Evolutionary conservation across 2,329 filamentous ascomycete genomes (phyloP).

Genomic region (Colletotrichum liaoningense): DNA sequence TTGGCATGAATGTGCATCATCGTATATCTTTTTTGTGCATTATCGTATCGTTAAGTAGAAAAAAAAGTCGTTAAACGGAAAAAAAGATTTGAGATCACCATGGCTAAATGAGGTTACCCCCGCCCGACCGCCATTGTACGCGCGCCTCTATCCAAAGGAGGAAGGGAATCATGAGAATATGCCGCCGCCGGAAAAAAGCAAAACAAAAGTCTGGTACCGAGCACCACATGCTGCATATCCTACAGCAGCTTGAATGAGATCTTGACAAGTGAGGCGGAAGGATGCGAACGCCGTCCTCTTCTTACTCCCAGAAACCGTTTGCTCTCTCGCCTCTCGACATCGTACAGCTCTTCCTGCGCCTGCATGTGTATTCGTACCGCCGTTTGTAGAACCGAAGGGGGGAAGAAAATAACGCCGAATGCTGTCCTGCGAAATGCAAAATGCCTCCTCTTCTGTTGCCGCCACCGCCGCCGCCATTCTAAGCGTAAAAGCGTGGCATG

Average conservation of each 20-base stretch:
- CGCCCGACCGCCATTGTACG: constrained; percentile 7
- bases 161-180: constrained; percentile 26
- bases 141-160: constrained; percentile 4
- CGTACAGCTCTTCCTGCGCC: constrained; percentile 20
- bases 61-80: neutral
- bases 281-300: constrained; percentile 4
- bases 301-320: constrained; percentile 1
- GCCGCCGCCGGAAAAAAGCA: constrained; percentile 1
- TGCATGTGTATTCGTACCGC: neutral
- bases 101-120: neutral
- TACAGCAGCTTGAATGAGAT: constrained; percentile 14
- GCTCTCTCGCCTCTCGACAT: constrained; percentile 21
- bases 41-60: neutral
- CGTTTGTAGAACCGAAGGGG: constrained; percentile 7
- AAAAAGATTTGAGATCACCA: neutral
- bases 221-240: constrained; percentile 13
- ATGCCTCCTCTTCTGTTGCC: neutral
- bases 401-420: neutral
- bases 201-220: constrained; percentile 3
- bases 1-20: neutral
- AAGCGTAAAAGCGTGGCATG: neutral
- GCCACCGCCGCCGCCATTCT: neutral
- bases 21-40: constrained; percentile 2
- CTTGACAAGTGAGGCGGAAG: neutral
- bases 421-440: constrained; percentile 13